Conservation (phyloP, 768 basidiomycete species). For the Termitomyces sp. region DNA sequence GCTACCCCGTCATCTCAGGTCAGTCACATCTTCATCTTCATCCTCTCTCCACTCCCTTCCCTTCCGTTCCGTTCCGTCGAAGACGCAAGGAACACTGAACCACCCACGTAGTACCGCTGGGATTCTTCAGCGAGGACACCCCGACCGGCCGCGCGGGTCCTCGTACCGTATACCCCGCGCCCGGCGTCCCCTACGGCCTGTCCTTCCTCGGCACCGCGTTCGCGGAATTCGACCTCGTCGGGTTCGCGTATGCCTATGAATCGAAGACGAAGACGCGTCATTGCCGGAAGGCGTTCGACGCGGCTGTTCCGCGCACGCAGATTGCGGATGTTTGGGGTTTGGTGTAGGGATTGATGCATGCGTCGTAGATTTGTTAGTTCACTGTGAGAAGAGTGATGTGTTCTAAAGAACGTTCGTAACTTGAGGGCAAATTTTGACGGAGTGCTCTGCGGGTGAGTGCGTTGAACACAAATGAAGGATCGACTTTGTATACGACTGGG, state of each 20-base stretch:
- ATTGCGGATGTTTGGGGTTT: background rate
- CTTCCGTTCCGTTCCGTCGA: too few relatives aligned
- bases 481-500: too few relatives aligned
- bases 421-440: too few relatives aligned
- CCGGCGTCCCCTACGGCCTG: conserved; percentile 55
- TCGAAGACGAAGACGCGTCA: conserved; percentile 43
- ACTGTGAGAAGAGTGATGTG: background rate
- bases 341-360: too few relatives aligned
- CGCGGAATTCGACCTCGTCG: conserved; percentile 50
- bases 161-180: conserved; percentile 39
- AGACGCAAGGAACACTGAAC: background rate
- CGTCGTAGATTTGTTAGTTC: too few relatives aligned
- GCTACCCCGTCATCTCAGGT: conserved; percentile 64
- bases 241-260: conserved; percentile 60
- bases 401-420: too few relatives aligned
- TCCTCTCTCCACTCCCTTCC: too few relatives aligned
- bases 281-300: background rate
- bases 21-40: conserved; percentile 5
- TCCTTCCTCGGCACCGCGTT: conserved; percentile 59
- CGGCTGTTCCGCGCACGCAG: background rate
- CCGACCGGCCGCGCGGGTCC: conserved; percentile 31
- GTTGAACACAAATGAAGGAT: too few relatives aligned
- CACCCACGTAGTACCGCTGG: conserved; percentile 59
- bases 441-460: too few relatives aligned
- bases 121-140: conserved; percentile 46